A percentile compares a stretch with the other conserved stretches of the same genome.
These are phyloP conservation scores for Zoysia japonica DNA, from an alignment of 176 grass and related monocot species.

Conservation along the genomic window DNA sequence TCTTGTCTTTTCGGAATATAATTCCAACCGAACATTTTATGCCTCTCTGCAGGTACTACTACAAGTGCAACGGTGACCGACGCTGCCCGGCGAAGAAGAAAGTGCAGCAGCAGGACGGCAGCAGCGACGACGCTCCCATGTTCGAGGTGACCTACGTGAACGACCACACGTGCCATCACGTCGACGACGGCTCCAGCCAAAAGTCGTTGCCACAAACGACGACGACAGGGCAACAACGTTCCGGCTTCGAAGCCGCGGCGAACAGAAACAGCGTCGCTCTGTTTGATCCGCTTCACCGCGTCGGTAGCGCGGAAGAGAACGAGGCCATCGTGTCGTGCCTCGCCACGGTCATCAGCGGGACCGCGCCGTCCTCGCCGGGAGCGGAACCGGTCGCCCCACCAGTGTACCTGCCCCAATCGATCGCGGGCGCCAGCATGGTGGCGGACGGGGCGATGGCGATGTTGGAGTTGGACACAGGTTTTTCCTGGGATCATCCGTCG, in stretches of 20 bases:
- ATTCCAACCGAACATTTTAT: no score
- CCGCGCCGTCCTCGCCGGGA: not conserved
- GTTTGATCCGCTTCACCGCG: not conserved
- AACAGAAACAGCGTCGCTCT: not conserved
- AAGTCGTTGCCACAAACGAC: not conserved
- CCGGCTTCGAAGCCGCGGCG: not conserved
- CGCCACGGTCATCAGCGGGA: slow-evolving; percentile 29
- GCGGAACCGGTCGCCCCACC: not conserved
- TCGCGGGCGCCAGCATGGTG: not conserved
- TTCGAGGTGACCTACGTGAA: slow-evolving; percentile 42
- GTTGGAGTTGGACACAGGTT: not conserved
- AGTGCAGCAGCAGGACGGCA: slow-evolving; percentile 39
- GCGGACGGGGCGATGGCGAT: not conserved
- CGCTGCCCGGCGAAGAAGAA: slow-evolving; percentile 51
- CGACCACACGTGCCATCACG: slow-evolving; percentile 51
- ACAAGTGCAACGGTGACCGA: slow-evolving; percentile 30
- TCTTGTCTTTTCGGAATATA: not conserved
- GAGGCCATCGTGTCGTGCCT: slow-evolving; percentile 37
- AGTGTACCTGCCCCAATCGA: no score
- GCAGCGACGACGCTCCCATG: slow-evolving; percentile 4
- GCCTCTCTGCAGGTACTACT: slow-evolving; percentile 44
- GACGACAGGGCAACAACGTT: not conserved
- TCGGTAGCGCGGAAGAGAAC: not conserved
- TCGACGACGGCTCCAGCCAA: no score
- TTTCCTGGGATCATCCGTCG: not conserved